Conservation (phyloP, 1,284 basidiomycete species). For the Chalciporus sp. region DNA sequence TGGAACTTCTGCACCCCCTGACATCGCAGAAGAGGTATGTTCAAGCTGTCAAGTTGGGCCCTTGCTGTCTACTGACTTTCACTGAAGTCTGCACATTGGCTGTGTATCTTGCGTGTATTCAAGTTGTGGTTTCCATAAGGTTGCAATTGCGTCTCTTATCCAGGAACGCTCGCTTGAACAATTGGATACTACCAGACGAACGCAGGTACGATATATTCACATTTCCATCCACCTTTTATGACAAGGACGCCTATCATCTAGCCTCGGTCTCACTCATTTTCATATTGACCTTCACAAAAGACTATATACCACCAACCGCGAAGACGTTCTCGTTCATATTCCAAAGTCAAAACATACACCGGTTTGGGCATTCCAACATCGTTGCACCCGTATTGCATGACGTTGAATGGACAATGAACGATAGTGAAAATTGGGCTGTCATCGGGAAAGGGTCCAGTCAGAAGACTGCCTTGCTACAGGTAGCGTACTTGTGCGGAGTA, state of each 20-base stretch:
- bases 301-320: conserved; percentile 6
- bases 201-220: not conserved
- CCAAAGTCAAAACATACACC: conserved; percentile 50
- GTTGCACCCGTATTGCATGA: conserved; percentile 53
- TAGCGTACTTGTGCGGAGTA: conserved; percentile 31
- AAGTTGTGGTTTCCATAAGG: conserved; percentile 1
- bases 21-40: not conserved
- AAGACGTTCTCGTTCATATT: conserved; percentile 39
- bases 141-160: conserved; percentile 4
- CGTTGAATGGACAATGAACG: conserved; percentile 61
- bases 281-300: not conserved
- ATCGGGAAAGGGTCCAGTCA: conserved; percentile 57
- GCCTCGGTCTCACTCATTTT: not conserved
- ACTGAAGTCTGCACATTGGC: not conserved
- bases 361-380: conserved; percentile 50
- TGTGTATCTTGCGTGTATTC: not conserved
- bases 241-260: not conserved
- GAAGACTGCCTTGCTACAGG: conserved; percentile 62
- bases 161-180: conserved; percentile 3
- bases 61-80: no score
- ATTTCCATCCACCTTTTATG: not conserved
- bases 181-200: not conserved
- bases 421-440: conserved; percentile 74
- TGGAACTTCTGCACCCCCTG: not conserved
- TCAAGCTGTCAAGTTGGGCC: no score